Evolutionary conservation across 352 stramenopile species (phyloP).

Genomic region (Pilasporangium apinafurcum): DNA sequence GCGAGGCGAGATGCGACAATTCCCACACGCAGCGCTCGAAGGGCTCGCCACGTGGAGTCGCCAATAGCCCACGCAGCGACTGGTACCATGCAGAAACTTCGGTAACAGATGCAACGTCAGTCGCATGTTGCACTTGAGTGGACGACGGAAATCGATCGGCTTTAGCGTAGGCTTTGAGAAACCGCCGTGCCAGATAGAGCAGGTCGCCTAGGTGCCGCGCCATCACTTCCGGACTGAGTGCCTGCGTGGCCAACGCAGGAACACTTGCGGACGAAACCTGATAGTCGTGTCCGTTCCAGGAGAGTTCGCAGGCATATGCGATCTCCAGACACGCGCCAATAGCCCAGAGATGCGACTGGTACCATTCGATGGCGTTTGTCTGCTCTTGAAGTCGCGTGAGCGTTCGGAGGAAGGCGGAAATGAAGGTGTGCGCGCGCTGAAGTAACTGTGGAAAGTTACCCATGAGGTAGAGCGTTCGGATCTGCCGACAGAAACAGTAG

Average conservation of each 20-base stretch:
- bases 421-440: constrained; percentile 44
- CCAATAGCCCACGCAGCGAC: constrained; percentile 38
- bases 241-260: constrained; percentile 26
- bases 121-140: not conserved
- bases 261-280: constrained; percentile 47
- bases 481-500: constrained; percentile 77
- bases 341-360: constrained; percentile 63
- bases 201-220: constrained; percentile 55
- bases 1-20: constrained; percentile 64
- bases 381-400: constrained; percentile 21
- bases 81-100: constrained; percentile 41
- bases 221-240: constrained; percentile 56
- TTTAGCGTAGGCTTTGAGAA: constrained; percentile 41
- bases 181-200: constrained; percentile 61
- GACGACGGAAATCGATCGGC: not conserved
- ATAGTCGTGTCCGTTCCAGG: constrained; percentile 63
- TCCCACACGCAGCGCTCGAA: constrained; percentile 64
- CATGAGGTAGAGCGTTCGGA: constrained; percentile 71
- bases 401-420: constrained; percentile 34
- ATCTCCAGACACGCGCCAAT: constrained; percentile 71
- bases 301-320: constrained; percentile 66
- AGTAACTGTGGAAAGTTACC: constrained; percentile 59
- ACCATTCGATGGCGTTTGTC: constrained; percentile 15
- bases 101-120: constrained; percentile 1
- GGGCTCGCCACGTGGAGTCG: constrained; percentile 9